A percentile compares a stretch with the other conserved stretches of the same genome.
phyloP scores from a whole-genome alignment of 2,329 filamentous ascomycete species.

The Cladosporium sp. region DNA sequence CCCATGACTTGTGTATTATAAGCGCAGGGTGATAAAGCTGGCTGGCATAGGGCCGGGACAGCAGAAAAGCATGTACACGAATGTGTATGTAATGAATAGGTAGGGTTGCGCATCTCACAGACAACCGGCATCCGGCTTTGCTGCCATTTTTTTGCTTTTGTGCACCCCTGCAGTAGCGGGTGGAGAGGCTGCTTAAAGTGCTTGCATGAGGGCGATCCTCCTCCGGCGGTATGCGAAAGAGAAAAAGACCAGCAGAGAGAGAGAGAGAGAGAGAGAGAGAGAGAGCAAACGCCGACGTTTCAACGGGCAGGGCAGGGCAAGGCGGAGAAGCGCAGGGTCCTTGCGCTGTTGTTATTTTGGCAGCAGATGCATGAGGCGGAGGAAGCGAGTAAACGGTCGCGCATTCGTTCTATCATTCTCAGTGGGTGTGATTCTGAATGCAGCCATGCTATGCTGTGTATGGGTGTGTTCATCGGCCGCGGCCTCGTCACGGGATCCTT shows the following conservation, averaged over 20 bases:
- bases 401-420: no score
- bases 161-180: constrained; percentile 7
- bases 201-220: neutral
- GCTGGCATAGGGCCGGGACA: neutral
- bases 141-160: neutral
- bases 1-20: neutral
- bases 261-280: no score
- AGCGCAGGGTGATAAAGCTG: neutral
- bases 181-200: neutral
- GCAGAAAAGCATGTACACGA: neutral
- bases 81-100: no score
- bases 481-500: constrained; percentile 9
- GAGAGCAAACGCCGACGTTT: constrained; percentile 8
- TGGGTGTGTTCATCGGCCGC: neutral
- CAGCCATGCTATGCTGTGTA: neutral
- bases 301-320: neutral
- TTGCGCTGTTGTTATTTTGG: neutral
- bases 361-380: neutral
- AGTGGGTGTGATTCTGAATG: neutral
- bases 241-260: neutral
- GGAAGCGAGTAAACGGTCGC: neutral
- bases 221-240: neutral
- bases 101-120: constrained; percentile 10
- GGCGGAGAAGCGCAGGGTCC: neutral
- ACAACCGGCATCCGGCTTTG: neutral